Percentiles rank a stretch among this genome's conserved stretches.
These are phyloP conservation scores for Elsinoe australis DNA, from an alignment of 2,329 filamentous ascomycete genomes.

Conservation along the genomic window DNA sequence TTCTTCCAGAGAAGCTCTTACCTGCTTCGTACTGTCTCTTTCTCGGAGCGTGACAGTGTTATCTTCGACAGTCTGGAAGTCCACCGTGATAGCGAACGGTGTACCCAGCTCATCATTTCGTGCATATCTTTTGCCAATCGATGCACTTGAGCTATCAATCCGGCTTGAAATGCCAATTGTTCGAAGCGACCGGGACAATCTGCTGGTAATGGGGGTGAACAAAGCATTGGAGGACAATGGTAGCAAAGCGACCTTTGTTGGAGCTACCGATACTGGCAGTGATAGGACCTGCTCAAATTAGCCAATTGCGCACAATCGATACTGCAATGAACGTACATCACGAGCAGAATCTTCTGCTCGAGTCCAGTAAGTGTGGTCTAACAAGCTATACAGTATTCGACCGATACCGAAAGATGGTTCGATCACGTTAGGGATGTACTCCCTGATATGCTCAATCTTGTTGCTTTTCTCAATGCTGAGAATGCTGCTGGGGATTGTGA, in stretches of 20 bases:
- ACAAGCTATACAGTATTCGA: constrained; percentile 82
- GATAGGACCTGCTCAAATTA: constrained; percentile 51
- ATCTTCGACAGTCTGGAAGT: constrained; percentile 91
- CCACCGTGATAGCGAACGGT: constrained; percentile 84
- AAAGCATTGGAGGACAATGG: constrained; percentile 73
- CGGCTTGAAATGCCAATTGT: constrained; percentile 70
- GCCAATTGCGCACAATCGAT: background rate
- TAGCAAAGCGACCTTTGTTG: constrained; percentile 88
- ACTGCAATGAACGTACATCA: constrained; percentile 55
- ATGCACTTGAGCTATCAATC: constrained; percentile 81
- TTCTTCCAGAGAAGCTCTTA: constrained; percentile 71
- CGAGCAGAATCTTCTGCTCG: constrained; percentile 76
- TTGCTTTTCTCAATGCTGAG: constrained; percentile 78
- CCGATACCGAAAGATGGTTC: constrained; percentile 98
- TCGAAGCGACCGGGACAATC: constrained; percentile 68
- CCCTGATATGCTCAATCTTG: constrained; percentile 71
- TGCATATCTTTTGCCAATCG: constrained; percentile 89
- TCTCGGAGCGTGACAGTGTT: constrained; percentile 80
- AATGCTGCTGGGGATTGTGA: constrained; percentile 69
- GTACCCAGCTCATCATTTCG: constrained; percentile 95
- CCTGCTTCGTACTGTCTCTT: constrained; percentile 83
- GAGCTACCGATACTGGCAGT: constrained; percentile 69
- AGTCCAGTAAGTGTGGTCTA: constrained; percentile 94
- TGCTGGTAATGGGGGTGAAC: constrained; percentile 67
- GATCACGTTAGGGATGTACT: constrained; percentile 80